phyloP scores from a whole-genome alignment of 2,329 filamentous ascomycete species.

The Fusarium penzigii region DNA sequence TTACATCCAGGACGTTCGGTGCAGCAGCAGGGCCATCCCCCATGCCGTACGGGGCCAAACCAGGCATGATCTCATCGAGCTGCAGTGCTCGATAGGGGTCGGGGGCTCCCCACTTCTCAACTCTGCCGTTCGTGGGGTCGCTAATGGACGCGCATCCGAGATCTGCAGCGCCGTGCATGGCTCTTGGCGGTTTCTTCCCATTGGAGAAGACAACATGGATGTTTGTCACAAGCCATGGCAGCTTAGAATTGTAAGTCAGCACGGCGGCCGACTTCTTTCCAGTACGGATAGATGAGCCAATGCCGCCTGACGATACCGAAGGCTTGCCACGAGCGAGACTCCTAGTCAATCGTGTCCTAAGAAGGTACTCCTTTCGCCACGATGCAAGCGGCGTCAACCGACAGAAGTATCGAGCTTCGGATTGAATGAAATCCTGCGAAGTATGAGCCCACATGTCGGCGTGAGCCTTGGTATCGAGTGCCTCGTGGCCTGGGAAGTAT shows the following conservation, averaged over 20 bases:
- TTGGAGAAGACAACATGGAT: constrained; percentile 75
- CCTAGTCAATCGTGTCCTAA: constrained; percentile 80
- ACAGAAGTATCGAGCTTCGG: constrained; percentile 77
- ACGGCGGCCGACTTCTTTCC: constrained; percentile 72
- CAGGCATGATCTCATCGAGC: constrained; percentile 74
- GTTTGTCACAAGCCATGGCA: constrained; percentile 77
- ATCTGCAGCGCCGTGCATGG: constrained; percentile 82
- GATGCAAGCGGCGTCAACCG: constrained; percentile 82
- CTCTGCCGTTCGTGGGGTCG: constrained; percentile 73
- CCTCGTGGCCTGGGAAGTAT: constrained; percentile 76
- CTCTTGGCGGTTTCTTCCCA: constrained; percentile 72
- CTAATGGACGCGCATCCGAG: constrained; percentile 77
- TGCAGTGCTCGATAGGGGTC: constrained; percentile 76
- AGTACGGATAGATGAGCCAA: constrained; percentile 54
- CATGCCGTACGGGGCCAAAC: constrained; percentile 73
- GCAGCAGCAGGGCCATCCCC: constrained; percentile 76
- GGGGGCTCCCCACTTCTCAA: constrained; percentile 79
- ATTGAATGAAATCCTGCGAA: constrained; percentile 57
- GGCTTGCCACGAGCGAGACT: constrained; percentile 84
- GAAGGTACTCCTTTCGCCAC: constrained; percentile 94
- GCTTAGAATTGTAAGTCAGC: constrained; percentile 81
- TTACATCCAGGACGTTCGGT: constrained; percentile 89
- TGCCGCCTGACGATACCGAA: constrained; percentile 52
- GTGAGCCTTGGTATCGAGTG: constrained; percentile 35
- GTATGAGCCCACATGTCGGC: constrained; percentile 46